phyloP scores from a whole-genome alignment of 129 eudicot genomes.

The Ambrosia artemisiifolia region DNA sequence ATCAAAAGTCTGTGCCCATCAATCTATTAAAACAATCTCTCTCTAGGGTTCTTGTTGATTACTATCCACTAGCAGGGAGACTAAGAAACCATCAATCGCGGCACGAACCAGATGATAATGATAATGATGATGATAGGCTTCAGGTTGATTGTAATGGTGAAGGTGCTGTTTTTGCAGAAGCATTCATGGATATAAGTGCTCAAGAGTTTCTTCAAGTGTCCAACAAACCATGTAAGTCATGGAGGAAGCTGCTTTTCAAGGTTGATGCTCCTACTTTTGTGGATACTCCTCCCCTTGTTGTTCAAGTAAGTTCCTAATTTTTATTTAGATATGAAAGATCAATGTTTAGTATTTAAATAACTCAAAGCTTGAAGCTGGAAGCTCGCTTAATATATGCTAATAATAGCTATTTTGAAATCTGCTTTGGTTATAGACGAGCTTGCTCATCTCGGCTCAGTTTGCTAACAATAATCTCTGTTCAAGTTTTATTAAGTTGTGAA shows the following conservation, averaged over 20 bases:
- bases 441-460: too few species aligned
- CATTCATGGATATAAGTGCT: slow-evolving; percentile 59
- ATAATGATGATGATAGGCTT: slow-evolving; percentile 54
- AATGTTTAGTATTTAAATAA: too few species aligned
- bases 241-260: slow-evolving; percentile 82
- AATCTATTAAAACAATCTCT: slow-evolving; percentile 54
- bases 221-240: slow-evolving; percentile 62
- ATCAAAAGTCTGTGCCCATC: slow-evolving; percentile 40
- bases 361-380: too few species aligned
- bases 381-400: too few species aligned
- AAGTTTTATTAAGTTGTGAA: too few species aligned
- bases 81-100: slow-evolving; percentile 17
- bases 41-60: slow-evolving; percentile 61
- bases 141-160: slow-evolving; percentile 86
- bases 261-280: slow-evolving; percentile 67
- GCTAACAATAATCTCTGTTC: too few species aligned
- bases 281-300: slow-evolving; percentile 84
- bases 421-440: too few species aligned
- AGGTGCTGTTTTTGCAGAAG: slow-evolving; percentile 94
- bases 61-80: slow-evolving; percentile 94
- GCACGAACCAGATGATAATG: slow-evolving; percentile 20
- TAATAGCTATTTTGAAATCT: too few species aligned
- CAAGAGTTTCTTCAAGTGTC: slow-evolving; percentile 56
- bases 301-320: slow-evolving; percentile 54
- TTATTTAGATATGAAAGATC: background rate